Base-by-base conservation (phyloP, 129 eudicot species). In the Erigeron canadensis region DNA sequence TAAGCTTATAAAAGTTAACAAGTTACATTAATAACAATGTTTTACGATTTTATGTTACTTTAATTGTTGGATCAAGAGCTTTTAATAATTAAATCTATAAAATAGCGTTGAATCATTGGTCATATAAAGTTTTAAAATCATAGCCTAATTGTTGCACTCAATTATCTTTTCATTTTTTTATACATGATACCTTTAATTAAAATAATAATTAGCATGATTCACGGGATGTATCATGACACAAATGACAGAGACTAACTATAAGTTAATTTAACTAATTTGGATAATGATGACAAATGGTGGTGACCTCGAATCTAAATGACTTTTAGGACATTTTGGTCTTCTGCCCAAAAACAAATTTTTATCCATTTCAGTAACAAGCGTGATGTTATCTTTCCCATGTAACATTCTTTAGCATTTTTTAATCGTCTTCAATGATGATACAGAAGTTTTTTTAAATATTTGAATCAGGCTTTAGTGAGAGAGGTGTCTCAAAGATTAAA, bases 211-310 rank as follows among this genome's bases (percentile, higher is more conserved):
- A 61, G 74, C 76, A 71, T 69, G 81, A 81, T 84, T 80, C 83
- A 86, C 83, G 83, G 82, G 77, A 75, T 77, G 72, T 63, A 67
- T 78, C 70, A 67, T 70, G 67, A 80, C 54, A 70, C 79, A 70
- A 80, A 71, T 77, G 88, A 86, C 69, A 77, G 82, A 70, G 83
- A 86, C 85, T 72, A 86, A 83, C 76, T 81, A 84, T 69, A 80
- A 72, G 8, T 68, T 78, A 45, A 70, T 65, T 74, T 86, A 65
- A 72, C 58, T 65, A 80, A 79, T 76, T 56, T 50, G 82, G 91
- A 83, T 75, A 72, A 86, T 83, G 78, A 83, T 86, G 86, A 71
- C 79, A 71, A 67, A 18, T 18, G 60, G 67, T 73, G 84, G 87
- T 75, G 3, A 80, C 70, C 79, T 83, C 60, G 78, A 80, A 82